These are phyloP conservation scores for Ophiosphaerella herpotricha DNA, from an alignment of 2,329 filamentous ascomycete genomes.

Conservation along the genomic window DNA sequence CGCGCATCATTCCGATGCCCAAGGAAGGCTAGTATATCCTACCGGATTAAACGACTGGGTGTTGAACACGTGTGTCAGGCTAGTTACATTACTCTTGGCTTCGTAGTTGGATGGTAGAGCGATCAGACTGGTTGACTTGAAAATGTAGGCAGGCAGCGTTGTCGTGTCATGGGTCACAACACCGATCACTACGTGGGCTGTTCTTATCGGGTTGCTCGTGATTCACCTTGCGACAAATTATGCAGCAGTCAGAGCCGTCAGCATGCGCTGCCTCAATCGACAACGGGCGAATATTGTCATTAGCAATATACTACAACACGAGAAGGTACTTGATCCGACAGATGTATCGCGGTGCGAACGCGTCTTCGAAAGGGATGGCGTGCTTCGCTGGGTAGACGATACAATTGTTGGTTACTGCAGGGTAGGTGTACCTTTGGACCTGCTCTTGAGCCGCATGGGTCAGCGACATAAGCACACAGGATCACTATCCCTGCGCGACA, in stretches of 20 bases:
- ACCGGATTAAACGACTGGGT: background rate
- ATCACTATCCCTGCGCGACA: slow-evolving; percentile 25
- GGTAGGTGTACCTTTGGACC: slow-evolving; percentile 57
- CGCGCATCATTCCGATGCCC: background rate
- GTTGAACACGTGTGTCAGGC: slow-evolving; percentile 4
- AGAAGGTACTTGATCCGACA: slow-evolving; percentile 63
- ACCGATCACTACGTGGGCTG: slow-evolving; percentile 71
- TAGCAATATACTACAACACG: slow-evolving; percentile 50
- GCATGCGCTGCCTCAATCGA: slow-evolving; percentile 81
- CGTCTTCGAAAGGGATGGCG: slow-evolving; percentile 66
- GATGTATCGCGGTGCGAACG: slow-evolving; percentile 65
- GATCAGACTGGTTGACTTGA: slow-evolving; percentile 19
- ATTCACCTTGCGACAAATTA: slow-evolving; percentile 86
- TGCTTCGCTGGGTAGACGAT: slow-evolving; percentile 61
- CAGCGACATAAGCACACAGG: slow-evolving; percentile 29
- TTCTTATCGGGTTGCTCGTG: slow-evolving; percentile 72
- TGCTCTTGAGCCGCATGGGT: slow-evolving; percentile 37
- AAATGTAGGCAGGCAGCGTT: slow-evolving; percentile 68
- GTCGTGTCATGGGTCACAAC: slow-evolving; percentile 78
- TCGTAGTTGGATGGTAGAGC: slow-evolving; percentile 2
- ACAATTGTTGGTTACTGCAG: slow-evolving; percentile 57
- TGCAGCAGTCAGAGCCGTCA: slow-evolving; percentile 79
- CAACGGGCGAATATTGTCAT: slow-evolving; percentile 84
- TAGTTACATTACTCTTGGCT: slow-evolving; percentile 2
- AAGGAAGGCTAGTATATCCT: background rate